Evolutionary conservation across 225 moss, liverwort and hornwort genomes (phyloP), one percentile per base, ranked within the genome.

Genomic region (Physcomitrellopsis africana): DNA sequence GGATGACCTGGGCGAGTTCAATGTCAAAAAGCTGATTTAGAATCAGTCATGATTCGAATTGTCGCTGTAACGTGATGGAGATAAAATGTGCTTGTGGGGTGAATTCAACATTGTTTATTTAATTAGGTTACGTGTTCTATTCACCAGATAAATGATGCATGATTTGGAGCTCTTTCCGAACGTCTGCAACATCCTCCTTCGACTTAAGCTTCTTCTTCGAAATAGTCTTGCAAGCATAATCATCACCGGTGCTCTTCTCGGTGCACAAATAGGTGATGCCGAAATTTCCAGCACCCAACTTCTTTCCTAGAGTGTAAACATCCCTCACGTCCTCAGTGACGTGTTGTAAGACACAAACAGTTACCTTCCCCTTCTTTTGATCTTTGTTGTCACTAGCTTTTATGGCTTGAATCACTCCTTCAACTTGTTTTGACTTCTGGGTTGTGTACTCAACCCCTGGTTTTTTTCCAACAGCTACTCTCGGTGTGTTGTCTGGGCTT

Each of bases 161-260:
- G 1, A 87, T 87, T 68, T 87, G 84, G 51, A 87, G 80, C 32
- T 87, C 87, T 53, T 79, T 77, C 0, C 80, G 61, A 0, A 87
- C 87, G 69, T 87, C 87, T 0, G 9, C 48, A 10, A 87, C 69
- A 29, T 87, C 84, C 0, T 17, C 77, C 42, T 77, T 19, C 0
- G 82, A 68, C 9, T 80, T 1, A 22, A 87, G 77, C 57, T 87
- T 87, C n/a, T 82, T 87, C 3, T 87, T 87, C 1, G 79, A 5
- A 37, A 87, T 87, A 24, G 87, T 80, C 47, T 87, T 87, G 26
- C 87, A 87, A 4, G 87, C 87, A 65, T 84, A 87, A 68, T 87
- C 80, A 43, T 67, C 15, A 19, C 79, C 26, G 0, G 75, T 87
- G n/a, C 51, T 54, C 7, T 87, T 87, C 76, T 87, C 87, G 6